Conservation (phyloP, 1,139 yeast genomes). For the Yamadazyma diddensiae region DNA sequence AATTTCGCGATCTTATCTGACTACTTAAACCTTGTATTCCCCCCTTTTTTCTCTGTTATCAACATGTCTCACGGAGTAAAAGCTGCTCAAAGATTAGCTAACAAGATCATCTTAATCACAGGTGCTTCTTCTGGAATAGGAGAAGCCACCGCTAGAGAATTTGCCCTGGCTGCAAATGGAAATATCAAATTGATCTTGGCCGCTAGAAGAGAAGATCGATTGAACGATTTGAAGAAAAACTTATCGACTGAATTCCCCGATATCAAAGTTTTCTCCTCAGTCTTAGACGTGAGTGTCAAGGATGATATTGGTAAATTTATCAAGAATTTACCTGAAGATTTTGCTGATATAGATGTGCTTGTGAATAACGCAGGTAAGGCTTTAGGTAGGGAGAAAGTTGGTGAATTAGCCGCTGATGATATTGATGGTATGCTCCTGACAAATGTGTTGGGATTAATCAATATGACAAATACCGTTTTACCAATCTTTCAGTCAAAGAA, state of each 20-base stretch:
- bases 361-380: slow-evolving; percentile 86
- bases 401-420: slow-evolving; percentile 52
- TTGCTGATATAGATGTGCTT: slow-evolving; percentile 59
- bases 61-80: slow-evolving; percentile 41
- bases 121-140: slow-evolving; percentile 56
- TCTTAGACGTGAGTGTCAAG: slow-evolving; percentile 60
- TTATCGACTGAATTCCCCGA: slow-evolving; percentile 45
- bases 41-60: neutral
- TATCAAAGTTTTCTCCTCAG: slow-evolving; percentile 45
- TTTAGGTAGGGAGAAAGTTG: slow-evolving; percentile 63
- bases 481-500: slow-evolving; percentile 58
- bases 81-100: slow-evolving; percentile 45
- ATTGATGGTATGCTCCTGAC: slow-evolving; percentile 66
- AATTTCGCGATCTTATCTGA: too few species aligned
- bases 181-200: slow-evolving; percentile 60
- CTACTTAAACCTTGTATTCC: too few species aligned
- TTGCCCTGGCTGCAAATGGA: slow-evolving; percentile 69
- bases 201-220: slow-evolving; percentile 64
- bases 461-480: slow-evolving; percentile 63
- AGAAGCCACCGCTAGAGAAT: slow-evolving; percentile 70
- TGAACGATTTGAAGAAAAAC: slow-evolving; percentile 44
- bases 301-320: slow-evolving; percentile 54
- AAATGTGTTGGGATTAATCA: slow-evolving; percentile 70
- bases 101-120: slow-evolving; percentile 34
- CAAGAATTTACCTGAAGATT: slow-evolving; percentile 47